Conservation (phyloP, 1,139 yeast genomes). For the Geotrichum macrosporum region DNA sequence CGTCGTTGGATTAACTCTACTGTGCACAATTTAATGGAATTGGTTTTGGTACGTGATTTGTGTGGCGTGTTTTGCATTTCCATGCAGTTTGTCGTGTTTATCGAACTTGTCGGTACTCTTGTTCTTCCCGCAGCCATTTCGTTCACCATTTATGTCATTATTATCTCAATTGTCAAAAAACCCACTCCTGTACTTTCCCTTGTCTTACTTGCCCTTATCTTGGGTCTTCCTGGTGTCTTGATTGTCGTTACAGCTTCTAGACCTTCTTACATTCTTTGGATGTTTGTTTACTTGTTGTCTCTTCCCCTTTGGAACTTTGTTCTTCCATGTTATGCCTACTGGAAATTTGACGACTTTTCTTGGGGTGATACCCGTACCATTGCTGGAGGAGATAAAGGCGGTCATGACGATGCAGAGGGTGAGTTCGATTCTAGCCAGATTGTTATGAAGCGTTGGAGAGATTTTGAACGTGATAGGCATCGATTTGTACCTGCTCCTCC, state of each 20-base stretch:
- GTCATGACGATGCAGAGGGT: constrained; percentile 69
- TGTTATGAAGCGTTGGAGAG: constrained; percentile 90
- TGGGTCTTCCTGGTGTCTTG: constrained; percentile 85
- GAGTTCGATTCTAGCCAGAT: constrained; percentile 85
- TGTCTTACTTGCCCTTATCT: constrained; percentile 69
- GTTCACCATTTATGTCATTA: constrained; percentile 77
- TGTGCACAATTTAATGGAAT: constrained; percentile 89
- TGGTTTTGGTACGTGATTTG: constrained; percentile 78
- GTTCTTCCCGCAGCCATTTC: constrained; percentile 90
- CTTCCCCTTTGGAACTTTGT: constrained; percentile 95
- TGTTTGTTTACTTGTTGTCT: constrained; percentile 72
- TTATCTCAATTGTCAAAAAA: constrained; percentile 66
- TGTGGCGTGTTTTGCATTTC: constrained; percentile 98
- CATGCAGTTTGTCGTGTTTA: constrained; percentile 88
- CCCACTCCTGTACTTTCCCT: constrained; percentile 85
- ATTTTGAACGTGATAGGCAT: constrained; percentile 64
- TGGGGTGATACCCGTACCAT: constrained; percentile 98
- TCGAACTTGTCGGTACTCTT: constrained; percentile 85
- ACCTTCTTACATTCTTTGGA: constrained; percentile 72
- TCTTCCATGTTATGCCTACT: constrained; percentile 80
- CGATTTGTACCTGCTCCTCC: constrained; percentile 13
- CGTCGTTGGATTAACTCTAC: constrained; percentile 99
- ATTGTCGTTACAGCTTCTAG: constrained; percentile 87
- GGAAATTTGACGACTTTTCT: constrained; percentile 97
- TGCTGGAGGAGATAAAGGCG: constrained; percentile 60